These are phyloP conservation scores for Sporothrix brasiliensis DNA, from an alignment of 2,329 filamentous ascomycete genomes.

Conservation along the genomic window DNA sequence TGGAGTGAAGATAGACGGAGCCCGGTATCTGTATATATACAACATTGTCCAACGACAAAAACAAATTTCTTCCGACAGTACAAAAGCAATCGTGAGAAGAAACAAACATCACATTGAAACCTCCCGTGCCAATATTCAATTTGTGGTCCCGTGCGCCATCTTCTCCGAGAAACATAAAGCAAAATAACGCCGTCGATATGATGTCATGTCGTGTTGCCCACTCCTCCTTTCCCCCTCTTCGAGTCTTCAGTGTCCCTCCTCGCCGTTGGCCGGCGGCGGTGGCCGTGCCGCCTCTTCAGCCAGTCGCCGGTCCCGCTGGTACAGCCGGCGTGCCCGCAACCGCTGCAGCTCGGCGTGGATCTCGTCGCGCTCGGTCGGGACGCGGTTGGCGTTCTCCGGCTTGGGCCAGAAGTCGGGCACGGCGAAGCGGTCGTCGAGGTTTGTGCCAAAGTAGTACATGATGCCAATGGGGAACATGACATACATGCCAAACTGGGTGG, in stretches of 20 bases:
- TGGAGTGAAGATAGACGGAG: constrained; percentile 13
- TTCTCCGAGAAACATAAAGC: neutral
- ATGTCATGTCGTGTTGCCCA: neutral
- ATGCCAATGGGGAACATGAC: constrained; percentile 97
- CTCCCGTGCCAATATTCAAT: constrained; percentile 19
- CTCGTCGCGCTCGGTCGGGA: constrained; percentile 77
- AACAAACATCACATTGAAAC: neutral
- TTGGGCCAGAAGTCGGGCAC: constrained; percentile 95
- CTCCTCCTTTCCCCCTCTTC: neutral
- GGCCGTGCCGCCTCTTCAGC: constrained; percentile 44
- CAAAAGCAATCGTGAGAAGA: neutral
- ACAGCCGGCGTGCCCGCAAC: constrained; percentile 65
- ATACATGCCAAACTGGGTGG: constrained; percentile 87
- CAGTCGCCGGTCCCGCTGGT: constrained; percentile 71
- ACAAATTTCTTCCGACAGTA: neutral
- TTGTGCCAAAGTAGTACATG: constrained; percentile 99
- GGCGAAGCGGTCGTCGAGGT: constrained; percentile 88
- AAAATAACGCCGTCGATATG: constrained; percentile 20
- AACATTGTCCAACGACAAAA: constrained; percentile 16
- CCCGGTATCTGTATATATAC: constrained; percentile 14
- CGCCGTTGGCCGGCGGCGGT: constrained; percentile 28
- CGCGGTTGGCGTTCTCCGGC: constrained; percentile 71
- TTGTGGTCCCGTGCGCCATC: constrained; percentile 15
- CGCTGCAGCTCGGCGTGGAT: constrained; percentile 80
- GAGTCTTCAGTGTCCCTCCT: constrained; percentile 14